phyloP scores from a whole-genome alignment of 805 yeast species.

The Priceomyces castillae region DNA sequence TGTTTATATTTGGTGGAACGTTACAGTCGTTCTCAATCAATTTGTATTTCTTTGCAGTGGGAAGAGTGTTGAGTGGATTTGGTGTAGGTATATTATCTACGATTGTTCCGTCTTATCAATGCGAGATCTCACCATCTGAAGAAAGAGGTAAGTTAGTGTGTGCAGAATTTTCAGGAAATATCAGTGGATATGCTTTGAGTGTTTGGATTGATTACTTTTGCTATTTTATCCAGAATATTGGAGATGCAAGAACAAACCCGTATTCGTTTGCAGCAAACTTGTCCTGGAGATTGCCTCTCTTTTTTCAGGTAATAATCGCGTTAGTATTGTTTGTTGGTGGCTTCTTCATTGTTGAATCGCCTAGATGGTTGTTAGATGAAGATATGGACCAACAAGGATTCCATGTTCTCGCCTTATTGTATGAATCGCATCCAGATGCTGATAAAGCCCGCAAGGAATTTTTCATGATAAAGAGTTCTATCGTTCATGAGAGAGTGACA shows the following conservation, averaged over 20 bases:
- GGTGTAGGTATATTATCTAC: conserved; percentile 85
- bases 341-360: conserved; percentile 78
- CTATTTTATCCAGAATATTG: conserved; percentile 57
- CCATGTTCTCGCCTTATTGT: conserved; percentile 25
- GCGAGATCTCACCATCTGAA: conserved; percentile 85
- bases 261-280: conserved; percentile 36
- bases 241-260: conserved; percentile 37
- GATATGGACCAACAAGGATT: conserved; percentile 64
- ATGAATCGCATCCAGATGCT: conserved; percentile 28
- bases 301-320: conserved; percentile 75
- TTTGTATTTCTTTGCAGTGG: conserved; percentile 60
- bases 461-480: conserved; percentile 44
- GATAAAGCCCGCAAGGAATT: conserved; percentile 42
- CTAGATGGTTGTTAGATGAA: conserved; percentile 84
- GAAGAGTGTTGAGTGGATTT: conserved; percentile 76
- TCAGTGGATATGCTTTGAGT: conserved; percentile 74
- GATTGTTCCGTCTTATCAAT: conserved; percentile 83
- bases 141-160: conserved; percentile 84
- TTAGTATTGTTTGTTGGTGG: conserved; percentile 67
- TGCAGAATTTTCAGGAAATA: conserved; percentile 84
- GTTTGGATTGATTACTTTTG: conserved; percentile 87
- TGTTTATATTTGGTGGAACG: conserved; percentile 76
- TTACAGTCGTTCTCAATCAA: conserved; percentile 62
- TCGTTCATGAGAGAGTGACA: conserved; percentile 34
- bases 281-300: conserved; percentile 79